phyloP scores from a whole-genome alignment of 2,329 filamentous ascomycete species.

The Ascochyta koolunga region DNA sequence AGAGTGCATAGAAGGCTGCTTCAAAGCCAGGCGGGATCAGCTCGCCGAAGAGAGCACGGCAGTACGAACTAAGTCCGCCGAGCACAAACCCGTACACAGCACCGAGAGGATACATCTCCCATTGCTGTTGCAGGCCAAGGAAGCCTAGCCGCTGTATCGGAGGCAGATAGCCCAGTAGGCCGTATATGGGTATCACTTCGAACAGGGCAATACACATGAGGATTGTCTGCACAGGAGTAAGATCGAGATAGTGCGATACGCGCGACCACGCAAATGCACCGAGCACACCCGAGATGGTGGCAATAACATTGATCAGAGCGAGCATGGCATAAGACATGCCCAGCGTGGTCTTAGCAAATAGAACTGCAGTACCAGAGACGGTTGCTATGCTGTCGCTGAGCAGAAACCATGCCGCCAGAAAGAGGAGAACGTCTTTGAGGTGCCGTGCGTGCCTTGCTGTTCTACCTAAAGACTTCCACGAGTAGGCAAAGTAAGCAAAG shows the following conservation, averaged over 20 bases:
- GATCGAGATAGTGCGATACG: conserved; percentile 70
- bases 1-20: conserved; percentile 94
- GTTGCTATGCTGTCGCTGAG: conserved; percentile 94
- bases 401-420: conserved; percentile 90
- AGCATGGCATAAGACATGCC: conserved; percentile 88
- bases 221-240: conserved; percentile 85
- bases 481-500: conserved; percentile 76
- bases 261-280: conserved; percentile 91
- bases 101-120: conserved; percentile 95
- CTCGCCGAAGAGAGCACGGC: conserved; percentile 88
- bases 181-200: conserved; percentile 91
- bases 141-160: conserved; percentile 76
- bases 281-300: conserved; percentile 79
- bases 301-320: conserved; percentile 92
- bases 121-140: conserved; percentile 86
- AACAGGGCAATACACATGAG: conserved; percentile 90
- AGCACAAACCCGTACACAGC: conserved; percentile 92
- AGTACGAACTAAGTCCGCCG: conserved; percentile 91
- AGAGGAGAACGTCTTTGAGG: conserved; percentile 75
- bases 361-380: conserved; percentile 88
- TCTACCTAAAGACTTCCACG: conserved; percentile 84
- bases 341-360: conserved; percentile 93
- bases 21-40: conserved; percentile 93
- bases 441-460: conserved; percentile 77
- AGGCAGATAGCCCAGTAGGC: conserved; percentile 84